phyloP scores from a whole-genome alignment of 164 flowering plant species.

The Chloranthus sessilifolius region DNA sequence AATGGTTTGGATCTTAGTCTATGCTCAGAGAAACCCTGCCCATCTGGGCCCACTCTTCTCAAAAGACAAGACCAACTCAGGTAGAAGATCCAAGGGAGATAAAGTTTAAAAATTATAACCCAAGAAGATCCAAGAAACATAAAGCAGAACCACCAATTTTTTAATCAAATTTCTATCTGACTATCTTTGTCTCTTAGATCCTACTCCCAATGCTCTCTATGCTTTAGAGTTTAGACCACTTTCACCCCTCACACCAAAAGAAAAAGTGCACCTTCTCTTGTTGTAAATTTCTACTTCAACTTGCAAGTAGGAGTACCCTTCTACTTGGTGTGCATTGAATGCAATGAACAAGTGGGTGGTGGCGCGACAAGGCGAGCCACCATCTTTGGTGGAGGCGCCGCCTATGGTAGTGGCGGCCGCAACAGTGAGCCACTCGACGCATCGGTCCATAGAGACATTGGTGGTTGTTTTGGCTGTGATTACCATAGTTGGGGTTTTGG shows the following conservation, averaged over 20 bases:
- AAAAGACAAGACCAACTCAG: slow-evolving; percentile 14
- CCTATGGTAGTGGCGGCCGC: slow-evolving; percentile 16
- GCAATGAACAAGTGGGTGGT: no score
- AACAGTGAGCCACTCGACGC: slow-evolving; percentile 26
- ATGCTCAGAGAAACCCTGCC: slow-evolving; percentile 9
- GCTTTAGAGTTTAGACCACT: neutral
- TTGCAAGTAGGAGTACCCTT: no score
- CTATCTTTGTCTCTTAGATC: neutral
- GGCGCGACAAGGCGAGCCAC: slow-evolving; percentile 1
- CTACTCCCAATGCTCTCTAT: slow-evolving; percentile 17
- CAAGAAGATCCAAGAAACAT: slow-evolving; percentile 11
- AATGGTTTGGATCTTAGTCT: slow-evolving; percentile 5
- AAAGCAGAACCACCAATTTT: slow-evolving; percentile 5
- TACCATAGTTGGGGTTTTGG: slow-evolving; percentile 51
- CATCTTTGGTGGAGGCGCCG: slow-evolving; percentile 12
- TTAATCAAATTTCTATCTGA: slow-evolving; percentile 11
- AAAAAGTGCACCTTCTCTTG: neutral
- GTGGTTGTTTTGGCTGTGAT: slow-evolving; percentile 74
- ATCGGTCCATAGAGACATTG: slow-evolving; percentile 62
- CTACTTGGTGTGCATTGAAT: no score
- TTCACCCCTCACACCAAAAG: neutral
- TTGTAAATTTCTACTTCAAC: no score
- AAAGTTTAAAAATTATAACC: slow-evolving; percentile 8
- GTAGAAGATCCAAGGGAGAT: slow-evolving; percentile 10
- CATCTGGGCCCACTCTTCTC: slow-evolving; percentile 3